A percentile compares a stretch with the other conserved stretches of the same genome.
Evolutionary conservation across 306 rosid species (phyloP).

Genomic region (Quercus robur): DNA sequence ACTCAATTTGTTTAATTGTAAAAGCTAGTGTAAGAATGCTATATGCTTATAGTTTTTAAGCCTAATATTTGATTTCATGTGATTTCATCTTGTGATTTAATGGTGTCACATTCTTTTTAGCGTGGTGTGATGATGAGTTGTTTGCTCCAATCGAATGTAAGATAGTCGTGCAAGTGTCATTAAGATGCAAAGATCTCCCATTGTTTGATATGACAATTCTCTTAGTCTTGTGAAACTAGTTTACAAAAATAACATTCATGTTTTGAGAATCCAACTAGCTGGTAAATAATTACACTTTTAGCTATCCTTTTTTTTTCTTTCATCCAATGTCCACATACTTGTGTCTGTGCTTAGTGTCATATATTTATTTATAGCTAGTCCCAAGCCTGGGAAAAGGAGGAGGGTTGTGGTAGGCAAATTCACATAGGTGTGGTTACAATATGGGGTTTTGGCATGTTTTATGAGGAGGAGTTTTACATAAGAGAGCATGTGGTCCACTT

Average conservation of each 20-base stretch:
- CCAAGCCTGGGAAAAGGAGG: too few relatives aligned
- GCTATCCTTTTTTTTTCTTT: neutral
- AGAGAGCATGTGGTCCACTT: too few relatives aligned
- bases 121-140: neutral
- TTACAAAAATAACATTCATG: neutral
- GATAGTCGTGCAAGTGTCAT: neutral
- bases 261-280: neutral
- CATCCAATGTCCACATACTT: rapidly evolving
- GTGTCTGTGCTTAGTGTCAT: too few relatives aligned
- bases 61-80: neutral
- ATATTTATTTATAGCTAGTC: too few relatives aligned
- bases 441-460: too few relatives aligned
- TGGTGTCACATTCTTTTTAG: neutral
- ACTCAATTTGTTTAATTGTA: neutral
- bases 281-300: neutral
- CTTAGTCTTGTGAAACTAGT: neutral
- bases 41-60: neutral
- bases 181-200: neutral
- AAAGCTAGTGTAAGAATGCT: neutral
- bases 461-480: too few relatives aligned
- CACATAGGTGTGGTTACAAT: too few relatives aligned
- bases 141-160: neutral
- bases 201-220: neutral
- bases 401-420: too few relatives aligned
- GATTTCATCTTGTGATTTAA: neutral